Percentiles rank a stretch among this genome's conserved stretches.
Conservation (phyloP, 2,329 filamentous ascomycete species). For the Sarocladium oryzae region DNA sequence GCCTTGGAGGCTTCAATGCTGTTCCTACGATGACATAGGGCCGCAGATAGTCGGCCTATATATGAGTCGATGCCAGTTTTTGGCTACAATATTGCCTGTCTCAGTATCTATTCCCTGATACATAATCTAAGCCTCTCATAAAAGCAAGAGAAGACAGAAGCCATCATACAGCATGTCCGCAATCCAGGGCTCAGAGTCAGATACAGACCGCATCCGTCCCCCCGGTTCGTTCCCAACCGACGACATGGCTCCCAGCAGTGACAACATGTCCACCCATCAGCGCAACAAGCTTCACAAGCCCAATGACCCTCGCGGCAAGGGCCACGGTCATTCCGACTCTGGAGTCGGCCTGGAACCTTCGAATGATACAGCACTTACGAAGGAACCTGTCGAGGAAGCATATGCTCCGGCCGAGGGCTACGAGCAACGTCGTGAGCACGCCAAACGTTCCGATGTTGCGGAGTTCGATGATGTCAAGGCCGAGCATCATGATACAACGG, state of each 20-base stretch:
- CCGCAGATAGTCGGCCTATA: not conserved
- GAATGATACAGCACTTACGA: not conserved
- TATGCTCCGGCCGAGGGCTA: slow-evolving; percentile 7
- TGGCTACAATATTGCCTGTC: not conserved
- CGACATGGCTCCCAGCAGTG: slow-evolving; percentile 1
- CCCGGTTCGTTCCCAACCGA: slow-evolving; percentile 8
- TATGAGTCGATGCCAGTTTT: not conserved
- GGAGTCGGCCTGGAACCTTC: not conserved
- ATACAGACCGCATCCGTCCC: not conserved
- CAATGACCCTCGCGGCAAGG: not conserved
- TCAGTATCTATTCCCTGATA: not conserved
- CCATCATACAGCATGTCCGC: too few relatives aligned
- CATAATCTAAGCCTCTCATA: not conserved
- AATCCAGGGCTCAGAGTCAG: not conserved
- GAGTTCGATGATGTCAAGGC: not conserved
- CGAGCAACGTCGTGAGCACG: slow-evolving; percentile 3
- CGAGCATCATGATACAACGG: not conserved
- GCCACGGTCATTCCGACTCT: not conserved
- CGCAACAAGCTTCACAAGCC: slow-evolving; percentile 10
- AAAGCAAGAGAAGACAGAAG: not conserved
- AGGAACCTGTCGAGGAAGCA: slow-evolving; percentile 3
- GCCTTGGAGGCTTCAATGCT: too few relatives aligned
- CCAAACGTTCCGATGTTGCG: not conserved
- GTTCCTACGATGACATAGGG: not conserved
- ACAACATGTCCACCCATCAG: not conserved